Percentiles rank a stretch among this genome's conserved stretches.
Conservation (phyloP, 2,329 filamentous ascomycete genomes). For the Zymoseptoria pseudotritici region DNA sequence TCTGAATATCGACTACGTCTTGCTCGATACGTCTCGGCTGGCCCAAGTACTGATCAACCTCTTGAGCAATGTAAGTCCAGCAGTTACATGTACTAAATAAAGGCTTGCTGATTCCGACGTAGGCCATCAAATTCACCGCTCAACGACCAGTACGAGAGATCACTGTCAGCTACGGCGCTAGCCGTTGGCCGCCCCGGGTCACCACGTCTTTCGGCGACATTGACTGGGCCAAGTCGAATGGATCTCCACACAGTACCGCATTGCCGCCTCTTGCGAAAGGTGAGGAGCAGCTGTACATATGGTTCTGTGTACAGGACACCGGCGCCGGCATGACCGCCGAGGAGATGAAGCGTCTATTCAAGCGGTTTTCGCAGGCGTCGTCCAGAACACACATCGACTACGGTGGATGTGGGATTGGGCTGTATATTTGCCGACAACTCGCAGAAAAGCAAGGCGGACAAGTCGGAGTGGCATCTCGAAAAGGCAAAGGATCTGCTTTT, state of each 20-base stretch:
- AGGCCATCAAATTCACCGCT: conserved; percentile 3
- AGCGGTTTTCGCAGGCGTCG: conserved; percentile 62
- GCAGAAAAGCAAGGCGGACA: conserved; percentile 64
- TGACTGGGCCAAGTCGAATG: conserved; percentile 4
- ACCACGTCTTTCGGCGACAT: conserved; percentile 9
- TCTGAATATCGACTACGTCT: conserved; percentile 16
- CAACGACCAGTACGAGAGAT: conserved; percentile 2
- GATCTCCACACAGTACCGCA: conserved; percentile 1
- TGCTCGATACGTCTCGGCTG: conserved; percentile 22
- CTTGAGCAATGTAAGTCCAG: conserved; percentile 37
- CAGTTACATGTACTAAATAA: conserved; percentile 6
- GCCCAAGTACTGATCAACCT: conserved; percentile 32
- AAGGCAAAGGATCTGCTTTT: conserved; percentile 56
- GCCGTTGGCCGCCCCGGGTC: conserved; percentile 2
- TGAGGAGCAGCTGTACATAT: conserved; percentile 27
- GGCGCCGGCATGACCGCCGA: conserved; percentile 34
- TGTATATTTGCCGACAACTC: conserved; percentile 61
- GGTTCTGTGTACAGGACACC: conserved; percentile 30
- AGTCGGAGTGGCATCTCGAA: conserved; percentile 56
- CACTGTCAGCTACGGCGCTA: conserved; percentile 6
- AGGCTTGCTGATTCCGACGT: not conserved
- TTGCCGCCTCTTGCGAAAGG: conserved; percentile 11
- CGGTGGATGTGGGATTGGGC: conserved; percentile 61
- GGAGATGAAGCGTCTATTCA: conserved; percentile 48
- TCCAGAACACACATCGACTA: conserved; percentile 62